These are phyloP conservation scores for Tuber aestivum DNA, from an alignment of 495 filamentous ascomycete species.

Conservation along the genomic window DNA sequence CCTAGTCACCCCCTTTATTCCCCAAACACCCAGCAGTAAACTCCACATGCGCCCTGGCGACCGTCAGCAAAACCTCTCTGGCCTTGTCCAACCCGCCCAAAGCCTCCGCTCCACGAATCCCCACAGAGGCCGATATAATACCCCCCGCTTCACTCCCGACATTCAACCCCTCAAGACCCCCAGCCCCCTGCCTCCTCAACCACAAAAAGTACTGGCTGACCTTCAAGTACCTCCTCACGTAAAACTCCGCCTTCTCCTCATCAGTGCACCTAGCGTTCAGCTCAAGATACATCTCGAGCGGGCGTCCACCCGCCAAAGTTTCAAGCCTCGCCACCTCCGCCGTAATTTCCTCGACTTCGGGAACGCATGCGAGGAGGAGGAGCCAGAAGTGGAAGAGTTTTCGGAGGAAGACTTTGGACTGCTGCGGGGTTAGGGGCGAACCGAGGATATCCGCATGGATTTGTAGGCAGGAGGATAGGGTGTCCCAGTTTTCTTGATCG, in stretches of 20 bases:
- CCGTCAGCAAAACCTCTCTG: background rate
- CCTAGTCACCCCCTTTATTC: background rate
- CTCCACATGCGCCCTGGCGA: background rate
- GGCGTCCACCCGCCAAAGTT: background rate
- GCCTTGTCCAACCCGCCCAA: background rate
- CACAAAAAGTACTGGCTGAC: background rate
- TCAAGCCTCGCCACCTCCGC: background rate
- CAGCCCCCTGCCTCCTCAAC: background rate
- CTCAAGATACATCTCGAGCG: background rate
- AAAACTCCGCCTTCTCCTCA: conserved; percentile 1
- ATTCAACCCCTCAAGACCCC: background rate
- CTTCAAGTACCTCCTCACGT: background rate
- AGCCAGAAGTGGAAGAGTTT: background rate
- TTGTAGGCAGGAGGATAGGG: background rate
- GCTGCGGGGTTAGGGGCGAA: background rate
- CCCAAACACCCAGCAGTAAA: background rate
- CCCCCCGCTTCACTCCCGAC: background rate
- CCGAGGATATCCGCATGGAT: background rate
- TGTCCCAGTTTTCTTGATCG: background rate
- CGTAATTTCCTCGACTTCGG: background rate
- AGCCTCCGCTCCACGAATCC: background rate
- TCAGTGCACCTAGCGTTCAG: background rate
- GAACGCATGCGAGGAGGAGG: background rate
- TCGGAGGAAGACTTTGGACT: background rate
- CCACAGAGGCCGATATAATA: background rate